Evolutionary conservation across 352 stramenopile species (phyloP), one percentile per base, ranked within the genome.

Genomic region (Peronosclerospora sorghi): DNA sequence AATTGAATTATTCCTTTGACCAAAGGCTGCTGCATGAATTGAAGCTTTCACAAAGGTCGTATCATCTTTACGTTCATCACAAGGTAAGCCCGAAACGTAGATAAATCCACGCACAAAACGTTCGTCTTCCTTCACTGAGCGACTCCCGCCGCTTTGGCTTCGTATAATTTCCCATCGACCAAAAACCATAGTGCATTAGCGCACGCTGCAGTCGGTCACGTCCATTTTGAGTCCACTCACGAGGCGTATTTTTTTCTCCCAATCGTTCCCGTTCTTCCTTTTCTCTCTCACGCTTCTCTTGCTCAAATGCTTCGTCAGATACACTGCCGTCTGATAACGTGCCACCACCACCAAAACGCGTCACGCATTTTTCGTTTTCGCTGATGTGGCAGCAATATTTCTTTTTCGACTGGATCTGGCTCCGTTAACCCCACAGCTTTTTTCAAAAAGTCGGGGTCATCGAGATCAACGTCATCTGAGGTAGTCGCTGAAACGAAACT

Each of bases 391-490:
- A 94, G 52, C 13, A 80, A 65, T 10, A 76, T 73, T 26, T 72
- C 60, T n/a, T 0, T 62, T 48, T 86, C 80, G 2, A 59, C 36
- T 5, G 63, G 64, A 6, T 94, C 81, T 1, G 81, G 76, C 5
- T 94, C 81, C 2, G 56, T 68, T 10, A 95, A 38, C 5, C 87
- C 87, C 7, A 96, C 84, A 0, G 98, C 95, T 62, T 99, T 99
- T 48, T 98, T 97, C 97, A 96, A 99, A 48, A 99, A 99, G 42
- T 98, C 74, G 1, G 97, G 97, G 60, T 99, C 97, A 46, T 98
- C 88, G n/a, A 99, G 83, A 58, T 98, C 90, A n/a, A 98, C 80
- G 50, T 98, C 88, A 47, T 97, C 78, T 0, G 74, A 87, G 2
- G 71, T 95, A 12, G 68, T 88, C 0, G 81, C 76, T 1, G 83